Percentiles rank a stretch among this genome's conserved stretches.
phyloP scores from a whole-genome alignment of 1,284 basidiomycete species.

The Taiwanofungus camphoratus region DNA sequence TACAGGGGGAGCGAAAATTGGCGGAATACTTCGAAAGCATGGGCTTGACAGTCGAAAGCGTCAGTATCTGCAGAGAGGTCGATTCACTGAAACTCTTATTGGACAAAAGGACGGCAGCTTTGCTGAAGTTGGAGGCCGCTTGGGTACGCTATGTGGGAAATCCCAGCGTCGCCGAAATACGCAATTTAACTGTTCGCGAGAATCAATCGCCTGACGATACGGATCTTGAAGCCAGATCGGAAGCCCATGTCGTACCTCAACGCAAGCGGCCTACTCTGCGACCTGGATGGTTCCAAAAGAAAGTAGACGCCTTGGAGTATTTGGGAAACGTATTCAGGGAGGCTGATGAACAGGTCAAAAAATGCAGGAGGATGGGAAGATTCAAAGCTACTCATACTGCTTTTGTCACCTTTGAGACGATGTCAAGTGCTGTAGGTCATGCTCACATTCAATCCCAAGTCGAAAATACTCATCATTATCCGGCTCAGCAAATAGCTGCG shows the following conservation, averaged over 20 bases:
- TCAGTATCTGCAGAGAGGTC: slow-evolving; percentile 85
- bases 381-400: slow-evolving; percentile 81
- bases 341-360: slow-evolving; percentile 76
- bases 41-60: slow-evolving; percentile 78
- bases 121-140: slow-evolving; percentile 74
- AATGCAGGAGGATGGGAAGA: slow-evolving; percentile 56
- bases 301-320: slow-evolving; percentile 83
- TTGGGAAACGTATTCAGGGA: slow-evolving; percentile 73
- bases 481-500: slow-evolving; percentile 76
- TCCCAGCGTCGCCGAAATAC: slow-evolving; percentile 65
- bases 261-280: slow-evolving; percentile 65
- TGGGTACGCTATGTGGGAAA: slow-evolving; percentile 94
- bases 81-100: slow-evolving; percentile 69
- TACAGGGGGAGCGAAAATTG: slow-evolving; percentile 79
- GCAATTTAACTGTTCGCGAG: no score
- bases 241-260: slow-evolving; percentile 67
- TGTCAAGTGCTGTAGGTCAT: slow-evolving; percentile 76
- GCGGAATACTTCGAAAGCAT: slow-evolving; percentile 93
- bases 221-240: slow-evolving; percentile 42
- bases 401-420: slow-evolving; percentile 96
- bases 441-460: neutral
- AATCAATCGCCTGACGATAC: no score
- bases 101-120: slow-evolving; percentile 71
- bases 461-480: no score
- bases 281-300: slow-evolving; percentile 58